These are phyloP conservation scores for Vitis hybrid DNA, from an alignment of 177 flowering plant genomes.

Conservation along the genomic window DNA sequence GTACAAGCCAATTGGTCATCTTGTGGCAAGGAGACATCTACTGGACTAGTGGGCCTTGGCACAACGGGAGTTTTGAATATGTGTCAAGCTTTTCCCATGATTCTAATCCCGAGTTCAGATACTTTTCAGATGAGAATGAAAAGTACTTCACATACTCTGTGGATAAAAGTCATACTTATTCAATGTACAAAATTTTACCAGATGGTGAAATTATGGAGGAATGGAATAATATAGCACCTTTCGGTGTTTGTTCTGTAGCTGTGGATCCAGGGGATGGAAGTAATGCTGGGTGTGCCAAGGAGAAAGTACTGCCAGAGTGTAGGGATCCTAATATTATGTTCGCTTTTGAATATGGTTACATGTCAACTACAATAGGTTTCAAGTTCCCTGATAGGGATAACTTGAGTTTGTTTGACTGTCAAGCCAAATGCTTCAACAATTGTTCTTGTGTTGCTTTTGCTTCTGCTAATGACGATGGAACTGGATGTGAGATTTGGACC, in stretches of 20 bases:
- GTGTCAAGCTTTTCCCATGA: not conserved
- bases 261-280: too few species aligned
- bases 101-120: constrained; percentile 1
- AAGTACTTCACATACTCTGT: constrained; percentile 13
- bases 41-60: constrained; percentile 20
- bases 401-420: constrained; percentile 9
- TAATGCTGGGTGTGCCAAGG: not conserved
- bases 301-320: not conserved
- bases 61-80: not conserved
- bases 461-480: constrained; percentile 3
- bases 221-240: too few species aligned
- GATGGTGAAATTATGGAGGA: too few species aligned
- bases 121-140: constrained; percentile 9
- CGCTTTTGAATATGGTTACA: not conserved
- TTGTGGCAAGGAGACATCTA: constrained; percentile 10
- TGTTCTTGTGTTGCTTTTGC: constrained; percentile 22
- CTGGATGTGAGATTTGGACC: constrained; percentile 21
- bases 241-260: too few species aligned
- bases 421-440: constrained; percentile 3
- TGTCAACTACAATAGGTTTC: not conserved
- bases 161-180: not conserved
- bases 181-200: not conserved
- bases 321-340: not conserved
- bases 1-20: constrained; percentile 8
- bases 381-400: not conserved